A percentile compares a stretch with the other conserved stretches of the same genome.
These are phyloP conservation scores for Mycena chlorophos DNA, from an alignment of 768 basidiomycete species.

Conservation along the genomic window DNA sequence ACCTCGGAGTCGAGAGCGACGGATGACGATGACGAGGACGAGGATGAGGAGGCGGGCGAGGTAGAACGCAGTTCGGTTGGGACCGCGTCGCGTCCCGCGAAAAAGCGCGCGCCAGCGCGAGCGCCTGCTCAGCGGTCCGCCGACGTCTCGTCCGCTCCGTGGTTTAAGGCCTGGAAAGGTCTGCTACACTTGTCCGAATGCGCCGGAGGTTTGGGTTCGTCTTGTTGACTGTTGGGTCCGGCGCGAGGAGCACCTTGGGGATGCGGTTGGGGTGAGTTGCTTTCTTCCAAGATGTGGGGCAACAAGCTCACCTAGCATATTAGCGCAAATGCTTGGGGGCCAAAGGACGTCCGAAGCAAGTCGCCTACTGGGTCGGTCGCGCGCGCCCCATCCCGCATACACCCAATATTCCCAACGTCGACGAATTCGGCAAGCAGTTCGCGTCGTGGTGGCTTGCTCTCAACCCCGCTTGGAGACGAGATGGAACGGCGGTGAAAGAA, in stretches of 20 bases:
- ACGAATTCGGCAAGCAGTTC: background rate
- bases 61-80: too few species aligned
- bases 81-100: too few species aligned
- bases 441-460: background rate
- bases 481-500: background rate
- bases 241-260: background rate
- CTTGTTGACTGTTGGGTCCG: too few species aligned
- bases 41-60: too few species aligned
- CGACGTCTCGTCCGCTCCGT: too few species aligned
- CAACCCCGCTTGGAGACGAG: background rate
- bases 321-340: background rate
- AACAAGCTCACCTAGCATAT: background rate
- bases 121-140: too few species aligned
- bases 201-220: too few species aligned
- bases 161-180: too few species aligned
- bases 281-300: background rate
- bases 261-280: background rate
- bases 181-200: too few species aligned
- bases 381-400: background rate
- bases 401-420: background rate
- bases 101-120: too few species aligned
- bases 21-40: too few species aligned
- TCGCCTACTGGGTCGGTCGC: background rate
- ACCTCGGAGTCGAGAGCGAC: too few species aligned
- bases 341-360: background rate